Evolutionary conservation across 129 eudicot genomes (phyloP).

Genomic region (Artemisia tridentata): DNA sequence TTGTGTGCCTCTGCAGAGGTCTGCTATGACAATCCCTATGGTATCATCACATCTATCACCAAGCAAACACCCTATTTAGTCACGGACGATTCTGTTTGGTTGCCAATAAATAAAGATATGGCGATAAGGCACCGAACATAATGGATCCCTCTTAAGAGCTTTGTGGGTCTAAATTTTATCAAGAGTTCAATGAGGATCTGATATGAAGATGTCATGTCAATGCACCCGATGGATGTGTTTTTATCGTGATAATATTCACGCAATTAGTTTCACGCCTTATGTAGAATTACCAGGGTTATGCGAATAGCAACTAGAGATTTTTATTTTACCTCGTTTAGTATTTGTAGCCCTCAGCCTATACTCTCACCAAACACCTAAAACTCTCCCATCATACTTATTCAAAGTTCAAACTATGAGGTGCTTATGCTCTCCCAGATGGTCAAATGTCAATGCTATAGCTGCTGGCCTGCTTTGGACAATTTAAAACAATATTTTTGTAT

Average conservation of each 20-base stretch:
- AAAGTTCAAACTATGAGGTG: neutral
- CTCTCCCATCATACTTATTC: slow-evolving; percentile 1
- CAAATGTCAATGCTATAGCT: neutral
- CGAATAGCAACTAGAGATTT: neutral
- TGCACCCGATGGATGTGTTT: neutral
- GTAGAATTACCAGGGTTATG: neutral
- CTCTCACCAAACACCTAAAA: neutral
- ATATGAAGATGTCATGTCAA: neutral
- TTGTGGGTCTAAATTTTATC: neutral
- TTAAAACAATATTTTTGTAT: slow-evolving; percentile 5
- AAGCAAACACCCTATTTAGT: neutral
- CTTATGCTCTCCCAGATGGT: slow-evolving; percentile 10
- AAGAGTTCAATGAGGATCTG: neutral
- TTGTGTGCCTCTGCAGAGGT: slow-evolving; percentile 7
- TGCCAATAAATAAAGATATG: neutral
- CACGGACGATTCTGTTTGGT: neutral
- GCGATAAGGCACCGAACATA: neutral
- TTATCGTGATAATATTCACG: neutral
- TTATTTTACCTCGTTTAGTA: neutral
- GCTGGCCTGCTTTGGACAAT: neutral
- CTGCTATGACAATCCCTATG: slow-evolving; percentile 3
- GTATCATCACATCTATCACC: slow-evolving; percentile 2
- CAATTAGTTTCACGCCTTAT: neutral
- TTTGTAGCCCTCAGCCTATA: neutral
- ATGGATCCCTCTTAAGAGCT: neutral